Evolutionary conservation across 2,329 filamentous ascomycete species (phyloP).

Genomic region (Penicillium sp.): DNA sequence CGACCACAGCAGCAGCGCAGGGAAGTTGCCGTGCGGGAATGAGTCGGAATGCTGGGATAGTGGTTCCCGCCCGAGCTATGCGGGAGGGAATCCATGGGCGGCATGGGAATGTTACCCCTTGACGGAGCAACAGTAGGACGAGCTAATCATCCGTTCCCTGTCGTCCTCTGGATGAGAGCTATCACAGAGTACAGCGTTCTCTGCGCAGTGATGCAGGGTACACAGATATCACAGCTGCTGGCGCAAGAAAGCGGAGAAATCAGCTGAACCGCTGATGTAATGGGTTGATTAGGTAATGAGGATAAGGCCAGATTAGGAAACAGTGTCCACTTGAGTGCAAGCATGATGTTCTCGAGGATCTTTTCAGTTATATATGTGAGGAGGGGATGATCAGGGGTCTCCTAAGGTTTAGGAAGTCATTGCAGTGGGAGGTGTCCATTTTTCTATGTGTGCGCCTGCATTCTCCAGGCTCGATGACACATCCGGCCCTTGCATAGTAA

Average conservation of each 20-base stretch:
- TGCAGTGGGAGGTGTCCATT: neutral
- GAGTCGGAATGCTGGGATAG: slow-evolving; percentile 34
- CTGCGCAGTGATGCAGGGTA: slow-evolving; percentile 2
- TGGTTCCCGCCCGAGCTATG: slow-evolving; percentile 22
- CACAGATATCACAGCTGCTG: slow-evolving; percentile 6
- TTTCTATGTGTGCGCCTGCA: neutral
- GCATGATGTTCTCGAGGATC: neutral
- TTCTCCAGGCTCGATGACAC: neutral
- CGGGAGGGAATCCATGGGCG: slow-evolving; percentile 29
- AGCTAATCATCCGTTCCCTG: slow-evolving; percentile 19
- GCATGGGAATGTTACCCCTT: slow-evolving; percentile 32
- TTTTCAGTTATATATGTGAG: neutral
- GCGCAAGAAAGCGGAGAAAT: slow-evolving; percentile 12
- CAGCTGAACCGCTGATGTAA: slow-evolving; percentile 5
- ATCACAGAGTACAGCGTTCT: slow-evolving; percentile 1
- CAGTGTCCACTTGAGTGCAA: neutral
- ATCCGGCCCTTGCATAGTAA: neutral
- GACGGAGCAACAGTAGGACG: slow-evolving; percentile 21
- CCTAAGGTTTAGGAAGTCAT: neutral
- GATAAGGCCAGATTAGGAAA: neutral
- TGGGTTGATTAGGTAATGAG: neutral
- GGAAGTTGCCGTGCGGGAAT: slow-evolving; percentile 26
- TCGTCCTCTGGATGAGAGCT: slow-evolving; percentile 5
- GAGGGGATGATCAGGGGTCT: neutral
- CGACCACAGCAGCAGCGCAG: slow-evolving; percentile 81